Evolutionary conservation across 2,329 filamentous ascomycete genomes (phyloP).

Genomic region (Aspergillus quadrilineatus): DNA sequence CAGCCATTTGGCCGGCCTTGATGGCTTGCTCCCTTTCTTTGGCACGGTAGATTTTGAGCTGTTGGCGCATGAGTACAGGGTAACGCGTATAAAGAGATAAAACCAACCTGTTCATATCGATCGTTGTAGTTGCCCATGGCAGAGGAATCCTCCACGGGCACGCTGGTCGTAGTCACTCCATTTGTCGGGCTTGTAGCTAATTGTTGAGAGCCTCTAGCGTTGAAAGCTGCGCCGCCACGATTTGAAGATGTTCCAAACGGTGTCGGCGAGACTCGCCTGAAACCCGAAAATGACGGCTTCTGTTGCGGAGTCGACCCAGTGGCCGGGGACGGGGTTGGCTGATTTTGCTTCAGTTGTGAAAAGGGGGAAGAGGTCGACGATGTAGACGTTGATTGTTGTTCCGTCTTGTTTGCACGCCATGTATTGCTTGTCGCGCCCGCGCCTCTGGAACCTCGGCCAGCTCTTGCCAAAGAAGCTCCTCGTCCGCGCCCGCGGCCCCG

Average conservation of each 20-base stretch:
- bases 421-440: conserved; percentile 14
- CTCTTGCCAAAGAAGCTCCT: conserved; percentile 17
- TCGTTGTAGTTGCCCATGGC: conserved; percentile 31
- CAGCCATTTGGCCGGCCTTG: conserved; percentile 53
- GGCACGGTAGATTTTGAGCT: conserved; percentile 53
- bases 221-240: conserved; percentile 15
- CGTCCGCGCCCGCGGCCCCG: conserved; percentile 27
- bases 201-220: conserved; percentile 20
- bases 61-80: conserved; percentile 6
- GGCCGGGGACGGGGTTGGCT: conserved; percentile 16
- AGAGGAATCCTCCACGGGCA: conserved; percentile 26
- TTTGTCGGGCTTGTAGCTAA: conserved; percentile 12
- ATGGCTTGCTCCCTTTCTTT: conserved; percentile 54
- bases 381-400: conserved; percentile 12
- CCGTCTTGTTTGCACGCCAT: conserved; percentile 20
- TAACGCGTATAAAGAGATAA: neutral
- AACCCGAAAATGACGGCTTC: conserved; percentile 24
- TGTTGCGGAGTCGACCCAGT: conserved; percentile 16
- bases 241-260: conserved; percentile 18
- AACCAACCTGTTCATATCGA: conserved; percentile 39
- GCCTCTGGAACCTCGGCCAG: conserved; percentile 24
- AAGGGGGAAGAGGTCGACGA: conserved; percentile 26
- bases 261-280: conserved; percentile 18
- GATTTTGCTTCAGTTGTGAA: conserved; percentile 24
- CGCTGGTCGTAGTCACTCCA: conserved; percentile 5